phyloP scores from a whole-genome alignment of 805 yeast genomes.

The Candida sphagnicola region DNA sequence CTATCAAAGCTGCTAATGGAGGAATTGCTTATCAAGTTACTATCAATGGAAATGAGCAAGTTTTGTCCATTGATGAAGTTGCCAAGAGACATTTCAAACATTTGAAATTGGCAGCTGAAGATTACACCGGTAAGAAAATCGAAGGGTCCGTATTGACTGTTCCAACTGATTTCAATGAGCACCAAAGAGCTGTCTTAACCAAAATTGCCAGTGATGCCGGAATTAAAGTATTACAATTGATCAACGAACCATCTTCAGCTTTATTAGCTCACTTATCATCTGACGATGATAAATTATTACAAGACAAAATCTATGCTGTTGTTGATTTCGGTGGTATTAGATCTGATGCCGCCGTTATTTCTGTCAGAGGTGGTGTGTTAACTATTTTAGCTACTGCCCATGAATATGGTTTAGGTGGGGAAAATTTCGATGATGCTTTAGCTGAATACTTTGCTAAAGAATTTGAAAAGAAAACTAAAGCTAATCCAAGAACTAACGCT shows the following conservation, averaged over 20 bases:
- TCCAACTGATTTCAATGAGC: conserved; percentile 81
- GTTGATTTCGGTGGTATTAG: conserved; percentile 96
- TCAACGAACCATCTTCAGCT: conserved; percentile 92
- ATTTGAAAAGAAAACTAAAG: conserved; percentile 81
- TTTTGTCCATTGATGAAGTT: conserved; percentile 70
- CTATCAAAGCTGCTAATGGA: conserved; percentile 55
- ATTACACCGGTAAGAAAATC: conserved; percentile 76
- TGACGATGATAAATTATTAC: conserved; percentile 42
- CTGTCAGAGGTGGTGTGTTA: conserved; percentile 90
- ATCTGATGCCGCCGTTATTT: conserved; percentile 90
- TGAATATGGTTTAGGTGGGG: conserved; percentile 83
- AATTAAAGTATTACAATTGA: conserved; percentile 75
- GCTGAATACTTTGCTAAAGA: conserved; percentile 87
- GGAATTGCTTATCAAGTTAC: conserved; percentile 62
- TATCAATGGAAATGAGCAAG: conserved; percentile 48
- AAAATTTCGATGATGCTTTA: conserved; percentile 72
- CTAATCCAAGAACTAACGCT: conserved; percentile 74
- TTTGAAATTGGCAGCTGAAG: conserved; percentile 85
- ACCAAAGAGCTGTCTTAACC: conserved; percentile 62
- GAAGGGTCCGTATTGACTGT: conserved; percentile 85
- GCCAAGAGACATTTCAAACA: conserved; percentile 80
- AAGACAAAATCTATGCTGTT: conserved; percentile 81
- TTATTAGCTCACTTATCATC: conserved; percentile 70
- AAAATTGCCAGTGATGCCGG: conserved; percentile 68
- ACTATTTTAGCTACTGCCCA: conserved; percentile 86